Base-by-base conservation (phyloP, 495 filamentous ascomycete genomes). In the Neurospora tetrasperma region DNA sequence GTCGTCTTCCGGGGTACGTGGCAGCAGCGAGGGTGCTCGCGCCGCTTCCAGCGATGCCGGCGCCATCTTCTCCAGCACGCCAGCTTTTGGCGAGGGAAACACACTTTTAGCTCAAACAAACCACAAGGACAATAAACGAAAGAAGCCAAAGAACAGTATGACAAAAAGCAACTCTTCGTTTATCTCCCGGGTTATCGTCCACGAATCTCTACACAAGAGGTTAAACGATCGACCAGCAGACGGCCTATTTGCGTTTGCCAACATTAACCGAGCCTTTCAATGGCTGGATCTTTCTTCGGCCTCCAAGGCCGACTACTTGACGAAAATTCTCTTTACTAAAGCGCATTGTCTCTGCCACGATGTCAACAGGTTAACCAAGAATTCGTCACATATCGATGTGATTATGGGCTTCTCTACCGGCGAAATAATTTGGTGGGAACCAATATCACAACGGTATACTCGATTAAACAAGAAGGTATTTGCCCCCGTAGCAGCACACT, bases 361-460 rank as follows among this genome's bases (percentile, higher is more conserved):
- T 82, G 88, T 97, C 35, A 98, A 98, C 78, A 83, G 87, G 59
- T 71, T 92, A 69, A 98, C 96, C 39, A 97, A 94, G 80, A 90
- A 87, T 59, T 72, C 87, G 11, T 88, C 84, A 20, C 95, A 98
- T 79, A 85, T 98, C 70, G 96, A 99, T 78, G 85, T 98, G 35
- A 89, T 97, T 72, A 93, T 98, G 90, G 96, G 96, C 7, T 98
- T 97, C 73, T 97, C 94, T 3, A 94, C 93, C 0, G 94, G 93
- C 35, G 96, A 99, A 78, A 96, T 98, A 69, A 94, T 99, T 69
- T 99, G 96, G 96, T 99, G 95, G 84, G 96, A 99, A 82, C 94
- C 96, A 14, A 93, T 97, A 78, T 94, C 94, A 23, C 94, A 97
- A 77, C 96, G 97, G 78, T 99, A 99, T 79, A 92, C 92, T 3